Evolutionary conservation across 2,329 filamentous ascomycete species (phyloP), one percentile per base, ranked within the genome.

Genomic region (Coleophoma cylindrospora): DNA sequence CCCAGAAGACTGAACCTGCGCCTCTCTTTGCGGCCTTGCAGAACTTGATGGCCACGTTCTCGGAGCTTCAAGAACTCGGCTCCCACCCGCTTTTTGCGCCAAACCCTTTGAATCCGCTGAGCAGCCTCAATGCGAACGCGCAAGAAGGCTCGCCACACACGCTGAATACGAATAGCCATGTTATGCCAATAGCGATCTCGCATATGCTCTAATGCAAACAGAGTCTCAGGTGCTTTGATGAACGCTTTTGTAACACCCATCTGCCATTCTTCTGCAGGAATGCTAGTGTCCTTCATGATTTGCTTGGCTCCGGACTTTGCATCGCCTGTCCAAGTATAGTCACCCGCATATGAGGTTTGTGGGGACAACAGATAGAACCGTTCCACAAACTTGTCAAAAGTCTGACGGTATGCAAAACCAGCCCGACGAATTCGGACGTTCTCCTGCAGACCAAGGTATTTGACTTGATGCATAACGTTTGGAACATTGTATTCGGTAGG

Each of bases 141-240:
- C 38, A 97, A 79, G 64, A 96, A 97, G 47, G 95, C 95, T 61
- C 94, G 83, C 94, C 94, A 99, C 64, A 95, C 94, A 59, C 94
- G 83, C 72, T 99, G 94, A 52, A 99, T 97, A 52, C 94, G 84
- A 53, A 92, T 95, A 3, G 94, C 94, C 94, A 99, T 97, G 71
- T 97, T 99, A 70, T 97, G 92, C 92, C 92, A 97, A 70, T 97
- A 99, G 50, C 89, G 80, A 66, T 99, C 94, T 65, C 94, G 83
- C 92, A 99, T 97, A 51, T 95, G 91, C 69, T 99, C 94, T 11
- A 99, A 75, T 2, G 94, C 94, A 64, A 99, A 99, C 2, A 99
- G 74, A 0, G 94, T 99, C 70, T 99, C 94, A 0, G 94, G 94
- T 0, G 94, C 91, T 70, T 99, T 97, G 74, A 99, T 95, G 64